A percentile compares a stretch with the other conserved stretches of the same genome.
phyloP scores from a whole-genome alignment of 2,329 filamentous ascomycete species.

The Zymoseptoria passerinii region DNA sequence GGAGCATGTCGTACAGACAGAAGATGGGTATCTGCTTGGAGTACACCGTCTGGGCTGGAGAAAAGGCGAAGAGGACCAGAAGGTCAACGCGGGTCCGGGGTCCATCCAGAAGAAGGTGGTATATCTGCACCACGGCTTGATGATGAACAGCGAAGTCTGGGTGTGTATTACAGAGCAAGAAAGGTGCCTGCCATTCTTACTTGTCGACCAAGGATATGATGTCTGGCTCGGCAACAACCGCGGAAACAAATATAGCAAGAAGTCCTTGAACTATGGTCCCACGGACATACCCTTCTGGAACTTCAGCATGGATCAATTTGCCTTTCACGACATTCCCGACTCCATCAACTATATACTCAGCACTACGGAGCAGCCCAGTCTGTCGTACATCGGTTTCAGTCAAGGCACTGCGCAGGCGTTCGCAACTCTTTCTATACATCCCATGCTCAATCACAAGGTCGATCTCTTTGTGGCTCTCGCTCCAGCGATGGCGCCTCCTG shows the following conservation, averaged over 20 bases:
- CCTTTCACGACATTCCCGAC: conserved; percentile 93
- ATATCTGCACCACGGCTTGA: conserved; percentile 87
- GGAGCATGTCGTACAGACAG: conserved; percentile 91
- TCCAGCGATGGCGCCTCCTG: conserved; percentile 91
- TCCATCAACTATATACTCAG: conserved; percentile 85
- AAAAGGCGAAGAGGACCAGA: conserved; percentile 68
- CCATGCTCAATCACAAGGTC: conserved; percentile 81
- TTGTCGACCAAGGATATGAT: conserved; percentile 88
- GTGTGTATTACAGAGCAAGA: conserved; percentile 82
- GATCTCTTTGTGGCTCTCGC: conserved; percentile 95
- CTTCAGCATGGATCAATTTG: conserved; percentile 97
- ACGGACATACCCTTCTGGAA: conserved; percentile 80
- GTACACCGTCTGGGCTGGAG: conserved; percentile 79
- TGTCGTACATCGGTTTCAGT: conserved; percentile 95
- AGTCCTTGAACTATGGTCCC: conserved; percentile 69
- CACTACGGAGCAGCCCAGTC: conserved; percentile 69
- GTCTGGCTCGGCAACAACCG: conserved; percentile 98
- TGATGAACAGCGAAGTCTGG: conserved; percentile 99
- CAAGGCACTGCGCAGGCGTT: conserved; percentile 97
- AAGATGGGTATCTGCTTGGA: conserved; percentile 86
- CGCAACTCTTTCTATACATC: conserved; percentile 84
- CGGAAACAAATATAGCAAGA: conserved; percentile 98
- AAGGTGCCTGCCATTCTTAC: conserved; percentile 75
- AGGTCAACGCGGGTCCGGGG: conserved; percentile 63
- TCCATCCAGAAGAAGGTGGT: conserved; percentile 74